A percentile compares a stretch with the other conserved stretches of the same genome.
Conservation (phyloP, 1,139 yeast genomes). For the Scheffersomyces cryptocercus region DNA sequence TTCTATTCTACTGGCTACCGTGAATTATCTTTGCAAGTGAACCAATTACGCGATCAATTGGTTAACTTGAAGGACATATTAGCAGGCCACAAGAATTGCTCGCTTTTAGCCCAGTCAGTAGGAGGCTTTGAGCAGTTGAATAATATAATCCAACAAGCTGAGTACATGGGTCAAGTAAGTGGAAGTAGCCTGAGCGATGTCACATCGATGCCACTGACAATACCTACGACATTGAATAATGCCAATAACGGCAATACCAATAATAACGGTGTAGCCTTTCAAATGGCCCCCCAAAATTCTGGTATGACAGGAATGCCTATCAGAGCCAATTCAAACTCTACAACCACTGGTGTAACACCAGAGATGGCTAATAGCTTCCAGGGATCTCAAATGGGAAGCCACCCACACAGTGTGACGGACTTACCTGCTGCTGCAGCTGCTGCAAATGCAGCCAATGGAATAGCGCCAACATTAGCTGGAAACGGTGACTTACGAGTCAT, state of each 20-base stretch:
- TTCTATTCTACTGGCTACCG: slow-evolving; percentile 74
- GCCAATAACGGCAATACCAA: not conserved
- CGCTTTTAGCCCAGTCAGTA: slow-evolving; percentile 30
- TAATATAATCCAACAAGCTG: slow-evolving; percentile 33
- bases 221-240: slow-evolving; percentile 31
- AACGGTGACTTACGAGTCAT: slow-evolving; percentile 30
- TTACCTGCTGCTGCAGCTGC: slow-evolving; percentile 33
- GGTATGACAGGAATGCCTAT: not conserved
- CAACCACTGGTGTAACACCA: slow-evolving; percentile 1
- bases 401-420: slow-evolving; percentile 23
- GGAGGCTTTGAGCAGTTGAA: slow-evolving; percentile 42
- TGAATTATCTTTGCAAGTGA: slow-evolving; percentile 60
- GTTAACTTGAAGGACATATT: slow-evolving; percentile 45
- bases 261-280: not conserved
- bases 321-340: not conserved
- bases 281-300: slow-evolving; percentile 1
- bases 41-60: slow-evolving; percentile 61
- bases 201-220: slow-evolving; percentile 32
- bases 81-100: slow-evolving; percentile 42
- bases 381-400: slow-evolving; percentile 1
- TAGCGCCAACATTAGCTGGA: slow-evolving; percentile 1
- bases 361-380: slow-evolving; percentile 1
- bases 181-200: slow-evolving; percentile 17
- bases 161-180: slow-evolving; percentile 26
- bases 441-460: slow-evolving; percentile 15